A percentile compares a stretch with the other conserved stretches of the same genome.
Conservation (phyloP, 164 flowering plant genomes). For the Chimonanthus praecox region DNA sequence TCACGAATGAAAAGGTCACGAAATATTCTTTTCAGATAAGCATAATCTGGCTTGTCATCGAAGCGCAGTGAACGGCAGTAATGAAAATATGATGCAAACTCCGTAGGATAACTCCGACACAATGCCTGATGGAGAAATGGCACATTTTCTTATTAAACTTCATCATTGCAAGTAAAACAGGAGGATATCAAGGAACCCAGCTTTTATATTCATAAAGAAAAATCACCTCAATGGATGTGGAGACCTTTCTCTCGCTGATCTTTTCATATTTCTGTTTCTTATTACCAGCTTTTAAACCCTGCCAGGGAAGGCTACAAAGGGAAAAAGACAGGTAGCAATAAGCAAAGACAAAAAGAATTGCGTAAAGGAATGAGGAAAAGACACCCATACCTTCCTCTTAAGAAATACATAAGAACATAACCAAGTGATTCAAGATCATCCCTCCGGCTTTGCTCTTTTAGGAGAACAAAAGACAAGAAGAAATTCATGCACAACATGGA, state of each 20-base stretch:
- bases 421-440: slow-evolving; percentile 96
- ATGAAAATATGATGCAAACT: slow-evolving; percentile 91
- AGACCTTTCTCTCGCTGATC: slow-evolving; percentile 84
- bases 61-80: slow-evolving; percentile 91
- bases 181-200: not conserved
- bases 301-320: slow-evolving; percentile 79
- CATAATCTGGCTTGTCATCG: slow-evolving; percentile 96
- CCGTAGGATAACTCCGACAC: slow-evolving; percentile 88
- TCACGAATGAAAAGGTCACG: slow-evolving; percentile 96
- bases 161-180: not conserved
- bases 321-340: not conserved
- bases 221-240: slow-evolving; percentile 83
- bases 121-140: slow-evolving; percentile 43
- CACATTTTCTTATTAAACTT: slow-evolving; percentile 9
- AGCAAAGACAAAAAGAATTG: not conserved
- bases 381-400: slow-evolving; percentile 70
- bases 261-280: slow-evolving; percentile 92
- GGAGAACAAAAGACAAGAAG: slow-evolving; percentile 1
- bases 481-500: slow-evolving; percentile 6
- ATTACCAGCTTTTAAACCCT: slow-evolving; percentile 90
- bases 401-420: slow-evolving; percentile 82
- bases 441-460: slow-evolving; percentile 87
- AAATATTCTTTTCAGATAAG: slow-evolving; percentile 83
- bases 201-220: not conserved
- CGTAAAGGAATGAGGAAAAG: not conserved